Evolutionary conservation across 305 asterid genomes (phyloP), one percentile per base, ranked within the genome.

Genomic region (Solanum hybrid): DNA sequence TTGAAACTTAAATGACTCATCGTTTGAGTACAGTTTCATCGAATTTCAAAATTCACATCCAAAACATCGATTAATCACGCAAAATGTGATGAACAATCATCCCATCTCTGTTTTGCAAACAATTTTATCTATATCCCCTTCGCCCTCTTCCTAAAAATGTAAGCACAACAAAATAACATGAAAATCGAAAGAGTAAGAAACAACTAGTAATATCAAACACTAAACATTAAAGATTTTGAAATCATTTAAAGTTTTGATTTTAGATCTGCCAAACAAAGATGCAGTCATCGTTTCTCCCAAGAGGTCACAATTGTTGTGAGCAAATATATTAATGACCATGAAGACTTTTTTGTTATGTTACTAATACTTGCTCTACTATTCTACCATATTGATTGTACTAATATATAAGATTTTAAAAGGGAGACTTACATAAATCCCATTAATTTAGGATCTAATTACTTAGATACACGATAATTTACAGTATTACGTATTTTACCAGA

Each of bases 1-100:
- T 93, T 96, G 91, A 96, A 94, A 96, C 98, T 98, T 97, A 97
- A 93, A 84, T 26, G 26, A 90, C 96, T 95, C 98, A 96, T 96
- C 20, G 11, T 85, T 79, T 78, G 10, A 22, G 42, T 4, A 33
- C 4, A 33, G 4, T 76, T 33, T 8, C 14, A 33, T 36, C 2
- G 1, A 67, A 26, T 26, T 69, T 26, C 14, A 71, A 24, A 77
- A 77, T 77, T 34, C 5, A 34, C 22, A 77, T 77, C 1, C 14
- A 10, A 9, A 34, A 14, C 14, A 34, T 71, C n/a, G 16, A 24
- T 69, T 24, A 69, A 69, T 69, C 33, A 24, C 2, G 0, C 71
- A 87, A 90, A 73, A 61, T 40, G 28, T 28, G 26, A 18, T 42
- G 28, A 42, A 26, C 26, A 42, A 20, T 20, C 69, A 57, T 57